A percentile compares a stretch with the other conserved stretches of the same genome.
These are phyloP conservation scores for Linderina pennispora DNA, from an alignment of 192 early-diverging fungal genomes.

Conservation along the genomic window DNA sequence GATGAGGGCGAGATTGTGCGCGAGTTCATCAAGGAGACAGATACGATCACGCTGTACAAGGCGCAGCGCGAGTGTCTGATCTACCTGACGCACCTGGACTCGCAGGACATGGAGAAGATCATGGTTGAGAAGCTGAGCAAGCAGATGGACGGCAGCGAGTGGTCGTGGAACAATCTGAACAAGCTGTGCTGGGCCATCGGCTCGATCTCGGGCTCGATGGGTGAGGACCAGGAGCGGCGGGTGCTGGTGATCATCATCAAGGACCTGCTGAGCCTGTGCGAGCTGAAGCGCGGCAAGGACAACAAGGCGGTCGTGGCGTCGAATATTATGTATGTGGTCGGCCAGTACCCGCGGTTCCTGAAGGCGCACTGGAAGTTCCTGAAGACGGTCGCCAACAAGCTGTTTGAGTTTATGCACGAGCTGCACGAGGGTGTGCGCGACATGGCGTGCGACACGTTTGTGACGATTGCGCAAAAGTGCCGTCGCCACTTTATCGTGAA, in stretches of 20 bases:
- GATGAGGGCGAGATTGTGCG: conserved; percentile 99
- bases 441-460: conserved; percentile 99
- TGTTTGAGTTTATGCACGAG: conserved; percentile 99
- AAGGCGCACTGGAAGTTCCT: conserved; percentile 99
- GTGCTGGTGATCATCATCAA: conserved; percentile 99
- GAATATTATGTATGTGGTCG: conserved; percentile 99
- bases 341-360: conserved; percentile 99
- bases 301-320: conserved; percentile 99
- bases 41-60: conserved; percentile 98
- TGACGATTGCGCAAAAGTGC: conserved; percentile 98
- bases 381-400: conserved; percentile 99
- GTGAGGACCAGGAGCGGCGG: conserved; percentile 92
- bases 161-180: conserved; percentile 98
- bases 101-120: conserved; percentile 88
- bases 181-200: conserved; percentile 99
- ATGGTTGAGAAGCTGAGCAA: conserved; percentile 89
- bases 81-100: conserved; percentile 95
- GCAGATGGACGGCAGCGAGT: conserved; percentile 96
- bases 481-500: conserved; percentile 91
- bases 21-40: conserved; percentile 94
- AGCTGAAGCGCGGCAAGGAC: conserved; percentile 98
- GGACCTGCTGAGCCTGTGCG: conserved; percentile 89
- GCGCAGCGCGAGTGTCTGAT: conserved; percentile 96
- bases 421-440: conserved; percentile 99
- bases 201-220: conserved; percentile 95